Evolutionary conservation across 2,329 filamentous ascomycete species (phyloP).

Genomic region (Colletotrichum lupini): DNA sequence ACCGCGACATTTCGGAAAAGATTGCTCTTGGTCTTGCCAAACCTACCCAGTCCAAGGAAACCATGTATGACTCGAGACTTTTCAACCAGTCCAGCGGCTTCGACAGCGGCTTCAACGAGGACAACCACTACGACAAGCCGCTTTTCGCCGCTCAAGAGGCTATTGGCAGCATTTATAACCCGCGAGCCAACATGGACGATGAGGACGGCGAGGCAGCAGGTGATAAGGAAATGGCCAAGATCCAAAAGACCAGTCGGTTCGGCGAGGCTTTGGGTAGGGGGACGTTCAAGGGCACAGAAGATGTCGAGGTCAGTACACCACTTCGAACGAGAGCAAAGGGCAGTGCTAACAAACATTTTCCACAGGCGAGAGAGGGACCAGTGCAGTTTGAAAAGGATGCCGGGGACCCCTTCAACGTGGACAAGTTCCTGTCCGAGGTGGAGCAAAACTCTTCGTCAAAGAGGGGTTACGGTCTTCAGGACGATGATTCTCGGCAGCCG

Average conservation of each 20-base stretch:
- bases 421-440: constrained; percentile 89
- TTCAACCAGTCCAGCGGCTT: constrained; percentile 97
- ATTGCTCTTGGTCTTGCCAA: constrained; percentile 94
- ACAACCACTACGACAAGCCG: constrained; percentile 97
- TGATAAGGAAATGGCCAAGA: constrained; percentile 85
- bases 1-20: constrained; percentile 97
- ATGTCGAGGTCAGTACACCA: constrained; percentile 75
- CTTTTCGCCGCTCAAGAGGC: constrained; percentile 96
- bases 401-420: constrained; percentile 89
- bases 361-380: constrained; percentile 82
- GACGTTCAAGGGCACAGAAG: constrained; percentile 88
- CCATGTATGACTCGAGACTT: constrained; percentile 95
- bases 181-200: constrained; percentile 78
- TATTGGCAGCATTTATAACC: constrained; percentile 92
- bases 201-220: constrained; percentile 83
- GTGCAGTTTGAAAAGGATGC: constrained; percentile 96
- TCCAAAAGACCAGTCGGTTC: constrained; percentile 87
- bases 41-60: constrained; percentile 89
- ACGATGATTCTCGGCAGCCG: constrained; percentile 66
- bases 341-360: constrained; percentile 14
- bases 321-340: background rate
- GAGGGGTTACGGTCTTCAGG: constrained; percentile 82
- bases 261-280: constrained; percentile 87
- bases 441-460: constrained; percentile 71
- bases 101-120: constrained; percentile 93